Base-by-base conservation (phyloP, 805 yeast species). In the Saccharomycopsis sp. region DNA sequence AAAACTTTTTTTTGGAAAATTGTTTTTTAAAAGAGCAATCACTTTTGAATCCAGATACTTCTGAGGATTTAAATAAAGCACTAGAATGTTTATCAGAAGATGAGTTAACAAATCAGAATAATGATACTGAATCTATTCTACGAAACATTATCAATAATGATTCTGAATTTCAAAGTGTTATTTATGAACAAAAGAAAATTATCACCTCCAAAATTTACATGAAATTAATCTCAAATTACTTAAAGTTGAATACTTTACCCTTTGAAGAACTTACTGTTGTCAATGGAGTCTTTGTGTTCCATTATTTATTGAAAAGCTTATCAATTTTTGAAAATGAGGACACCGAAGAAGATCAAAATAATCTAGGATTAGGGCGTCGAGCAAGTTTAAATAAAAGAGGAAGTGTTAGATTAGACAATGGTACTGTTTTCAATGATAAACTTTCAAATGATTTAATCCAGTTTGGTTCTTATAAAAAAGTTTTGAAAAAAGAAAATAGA, bases 401-500 rank as follows among this genome's bases (percentile, higher is more conserved):
- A 18, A 31, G 42, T 34, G 34, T 33, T 5, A 18, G 30, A 19
- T 17, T 39, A 5, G 39, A 39, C 15, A 26, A 21, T 8, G 37
- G 41, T 20, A 14, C 26, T 6, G 25, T 37, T 9, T 31, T 31
- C 8, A 49, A 36, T 9, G 49, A 44, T 14, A 34, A 37, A 31
- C 40, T 50, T 13, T 40, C 44, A 10, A 51, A 46, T n/a, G 55
- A 56, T 9, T 21, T 46, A n/a, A 19, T 38, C 19, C 43, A 49
- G 21, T 48, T 52, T 21, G 49, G 42, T 3, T 54, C 54, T 39
- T 71, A 69, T 33, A 54, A 60, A 17, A 61, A 63, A 34, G 51
- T 72, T 15, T 37, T 63, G 32, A 64, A 63, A 36, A 73, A 71
- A 50, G 56, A 71, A 28, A 66, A 71, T 43, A 74, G 73, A 47